These are phyloP conservation scores for Isatis tinctoria DNA, from an alignment of 345 rosid species.

Conservation along the genomic window DNA sequence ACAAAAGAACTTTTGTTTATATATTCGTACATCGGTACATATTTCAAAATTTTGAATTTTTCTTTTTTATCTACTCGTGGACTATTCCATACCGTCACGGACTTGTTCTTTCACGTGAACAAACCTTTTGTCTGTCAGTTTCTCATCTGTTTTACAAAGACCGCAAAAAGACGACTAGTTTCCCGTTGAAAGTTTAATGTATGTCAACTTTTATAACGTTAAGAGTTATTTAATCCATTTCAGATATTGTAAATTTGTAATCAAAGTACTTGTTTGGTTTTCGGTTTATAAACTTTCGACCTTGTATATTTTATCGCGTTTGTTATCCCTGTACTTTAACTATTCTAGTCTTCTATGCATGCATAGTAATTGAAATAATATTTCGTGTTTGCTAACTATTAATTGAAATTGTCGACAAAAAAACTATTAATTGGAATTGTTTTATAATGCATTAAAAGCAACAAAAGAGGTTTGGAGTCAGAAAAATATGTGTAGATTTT, in stretches of 20 bases:
- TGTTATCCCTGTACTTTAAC: background rate
- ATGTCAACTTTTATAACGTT: background rate
- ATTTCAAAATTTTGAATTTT: background rate
- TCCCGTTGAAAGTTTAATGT: background rate
- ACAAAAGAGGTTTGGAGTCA: conserved; percentile 7
- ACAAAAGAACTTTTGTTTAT: background rate
- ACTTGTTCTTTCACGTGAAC: background rate
- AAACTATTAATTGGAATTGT: no score
- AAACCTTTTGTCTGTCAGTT: conserved; percentile 6
- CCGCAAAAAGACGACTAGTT: background rate
- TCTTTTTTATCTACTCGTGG: background rate
- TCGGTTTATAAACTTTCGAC: background rate
- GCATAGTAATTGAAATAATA: no score
- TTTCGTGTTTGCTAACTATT: no score
- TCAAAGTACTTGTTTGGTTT: background rate
- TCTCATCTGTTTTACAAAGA: background rate
- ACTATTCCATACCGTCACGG: background rate
- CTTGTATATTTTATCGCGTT: background rate
- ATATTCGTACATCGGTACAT: conserved; percentile 20
- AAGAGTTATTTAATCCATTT: no score
- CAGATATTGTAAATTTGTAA: no score
- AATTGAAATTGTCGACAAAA: no score
- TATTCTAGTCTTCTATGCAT: no score
- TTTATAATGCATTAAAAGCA: background rate
- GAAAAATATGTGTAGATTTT: background rate